A percentile compares a stretch with the other conserved stretches of the same genome.
Conservation (phyloP, 768 basidiomycete genomes). For the Boletus patriciae region DNA sequence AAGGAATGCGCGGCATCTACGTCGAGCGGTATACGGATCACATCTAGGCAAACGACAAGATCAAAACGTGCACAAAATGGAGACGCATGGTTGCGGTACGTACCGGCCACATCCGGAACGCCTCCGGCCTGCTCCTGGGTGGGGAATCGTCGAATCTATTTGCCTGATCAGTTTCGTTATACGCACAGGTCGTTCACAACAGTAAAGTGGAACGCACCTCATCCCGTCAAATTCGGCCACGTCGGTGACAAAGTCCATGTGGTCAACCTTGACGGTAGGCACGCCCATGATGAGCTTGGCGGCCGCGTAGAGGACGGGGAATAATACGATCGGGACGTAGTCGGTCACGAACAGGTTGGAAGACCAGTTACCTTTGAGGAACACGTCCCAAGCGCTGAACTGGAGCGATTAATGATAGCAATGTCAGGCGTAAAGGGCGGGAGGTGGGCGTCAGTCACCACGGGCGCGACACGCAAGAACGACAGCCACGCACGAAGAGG, state of each 20-base stretch:
- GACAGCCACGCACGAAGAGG: slow-evolving; percentile 37
- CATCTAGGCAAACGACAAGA: slow-evolving; percentile 3
- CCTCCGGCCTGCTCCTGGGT: slow-evolving; percentile 28
- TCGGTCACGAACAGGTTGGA: slow-evolving; percentile 42
- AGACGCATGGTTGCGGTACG: neutral
- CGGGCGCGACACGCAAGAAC: neutral
- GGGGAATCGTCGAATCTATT: slow-evolving; percentile 28
- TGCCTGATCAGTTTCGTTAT: neutral
- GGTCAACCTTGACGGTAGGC: slow-evolving; percentile 1
- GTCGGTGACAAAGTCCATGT: slow-evolving; percentile 31
- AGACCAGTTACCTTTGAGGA: slow-evolving; percentile 40
- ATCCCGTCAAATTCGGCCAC: slow-evolving; percentile 33
- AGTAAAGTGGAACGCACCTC: slow-evolving; percentile 16
- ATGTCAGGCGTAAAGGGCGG: neutral
- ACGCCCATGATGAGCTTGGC: slow-evolving; percentile 23
- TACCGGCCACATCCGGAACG: slow-evolving; percentile 34
- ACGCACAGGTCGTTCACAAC: too few species aligned
- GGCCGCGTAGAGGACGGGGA: slow-evolving; percentile 47
- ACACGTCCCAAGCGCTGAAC: slow-evolving; percentile 45
- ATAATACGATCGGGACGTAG: slow-evolving; percentile 44
- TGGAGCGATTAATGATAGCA: slow-evolving; percentile 3
- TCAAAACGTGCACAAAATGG: neutral
- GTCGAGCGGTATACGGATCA: neutral
- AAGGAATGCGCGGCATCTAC: too few species aligned
- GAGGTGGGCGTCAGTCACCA: neutral